Evolutionary conservation across 371 early-diverging fungal species (phyloP), one percentile per base, ranked within the genome.

Genomic region (Mortierella sp.): DNA sequence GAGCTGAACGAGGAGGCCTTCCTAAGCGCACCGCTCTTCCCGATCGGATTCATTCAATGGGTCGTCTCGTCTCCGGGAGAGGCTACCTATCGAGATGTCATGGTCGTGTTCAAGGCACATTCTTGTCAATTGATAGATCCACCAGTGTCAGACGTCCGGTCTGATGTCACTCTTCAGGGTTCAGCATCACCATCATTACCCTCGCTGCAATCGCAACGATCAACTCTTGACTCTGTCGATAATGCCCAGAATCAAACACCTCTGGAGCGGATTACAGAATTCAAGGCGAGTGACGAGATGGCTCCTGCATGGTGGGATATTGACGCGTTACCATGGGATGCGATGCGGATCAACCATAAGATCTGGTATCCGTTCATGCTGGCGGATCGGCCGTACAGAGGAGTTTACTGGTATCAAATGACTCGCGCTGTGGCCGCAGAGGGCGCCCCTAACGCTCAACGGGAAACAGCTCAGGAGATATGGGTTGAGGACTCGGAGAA

Each of bases 271-370:
- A 49, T 58, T 14, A 62, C 53, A 52, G 48, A 57, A 41, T 62
- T 68, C 27, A 42, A 47, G n/a, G 49, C 67, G 28, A 72, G 67
- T 27, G 72, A 72, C 10, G 72, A 72, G 55, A 72, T 72, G 72
- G 72, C 72, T 10, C 72, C 72, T 24, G 67, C 59, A n/a, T 72
- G 72, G 72, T 72, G 72, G 72, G 34, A 57, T 19, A 48, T 72
- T 21, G 53, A 47, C 23, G 2, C 2, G 1, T 49, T 72, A 19
- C 72, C 72, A n/a, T 72, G 72, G 72, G 58, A 58, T 7, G 39
- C 39, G 2, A 72, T 72, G 72, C 62, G 72, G 46, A 63, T 62
- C 50, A 67, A 67, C 45, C 72, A 72, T 19, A 57, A 67, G 28
- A 62, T 66, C 38, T 72, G 72, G 72, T 72, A 72, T 21, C 66